Base-by-base conservation (phyloP, 768 basidiomycete species). In the Pholiota molesta region DNA sequence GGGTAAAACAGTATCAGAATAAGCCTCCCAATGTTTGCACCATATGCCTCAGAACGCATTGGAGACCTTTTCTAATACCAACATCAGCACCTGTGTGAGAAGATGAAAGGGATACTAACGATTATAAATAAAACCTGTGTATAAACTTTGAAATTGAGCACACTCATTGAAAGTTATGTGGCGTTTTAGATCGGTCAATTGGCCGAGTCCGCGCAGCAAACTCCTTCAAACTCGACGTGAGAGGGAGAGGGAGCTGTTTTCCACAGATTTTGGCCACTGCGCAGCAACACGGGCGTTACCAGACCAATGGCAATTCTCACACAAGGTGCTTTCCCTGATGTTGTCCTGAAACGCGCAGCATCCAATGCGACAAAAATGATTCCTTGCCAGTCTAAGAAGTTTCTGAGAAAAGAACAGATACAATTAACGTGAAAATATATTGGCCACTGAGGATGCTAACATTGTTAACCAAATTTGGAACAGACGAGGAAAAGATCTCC, bases 291-390 rank as follows among this genome's bases (percentile, higher is more conserved):
- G 11, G 47, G 47, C 23, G 23, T 5, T 26, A 55, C 14, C 33
- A 55, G 6, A n/a, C 10, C 33, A 55, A 39, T 9, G 5, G 19
- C 9, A n/a, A 40, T 21, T 21, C 29, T 28, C 44, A 21, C 56
- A n/a, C 37, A 17, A 45, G 40, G 26, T 45, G 44, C 8, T 29
- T 29, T 57, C 28, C 40, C 19, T 47, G 40, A 28, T 28, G 55
- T 56, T 42, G 37, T 39, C 55, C 23, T 56, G 26, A 21, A 45
- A 45, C 37, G 28, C 56, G 56, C 56, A 57, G 56, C 56, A 57
- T 23, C 29, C 44, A 21, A 19, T 47, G 13, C 5, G n/a, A 28
- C 2, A 39, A 55, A 40, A 29, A 21, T 16, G 52, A 23, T 54
- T 54, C 19, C n/a, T 54, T 23, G n/a, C 23, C 35, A 23, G 33